These are phyloP conservation scores for Lunularia cruciata DNA, from an alignment of 225 moss, liverwort and hornwort species.

Conservation along the genomic window DNA sequence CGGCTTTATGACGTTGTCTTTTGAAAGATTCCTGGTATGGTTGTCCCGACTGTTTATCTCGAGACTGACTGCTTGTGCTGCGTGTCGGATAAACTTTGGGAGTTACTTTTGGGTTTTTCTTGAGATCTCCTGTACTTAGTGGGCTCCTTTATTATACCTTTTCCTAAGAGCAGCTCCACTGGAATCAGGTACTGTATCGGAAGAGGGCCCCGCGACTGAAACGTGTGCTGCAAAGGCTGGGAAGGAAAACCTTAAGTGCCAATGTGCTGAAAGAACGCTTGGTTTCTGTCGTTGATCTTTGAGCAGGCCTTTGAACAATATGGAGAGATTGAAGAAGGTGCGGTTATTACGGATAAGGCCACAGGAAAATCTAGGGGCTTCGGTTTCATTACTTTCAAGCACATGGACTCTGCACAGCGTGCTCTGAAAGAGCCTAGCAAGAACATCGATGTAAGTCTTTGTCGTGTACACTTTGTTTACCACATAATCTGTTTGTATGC, in stretches of 20 bases:
- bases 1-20: slow-evolving; percentile 17
- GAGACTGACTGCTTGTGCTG: slow-evolving; percentile 24
- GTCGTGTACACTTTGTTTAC: background rate
- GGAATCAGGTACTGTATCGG: slow-evolving; percentile 26
- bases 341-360: slow-evolving; percentile 93
- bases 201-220: background rate
- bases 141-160: background rate
- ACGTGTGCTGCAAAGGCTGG: slow-evolving; percentile 16
- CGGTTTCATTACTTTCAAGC: slow-evolving; percentile 96
- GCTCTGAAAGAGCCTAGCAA: slow-evolving; percentile 97
- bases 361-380: slow-evolving; percentile 95
- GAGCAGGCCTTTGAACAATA: slow-evolving; percentile 84
- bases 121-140: slow-evolving; percentile 4
- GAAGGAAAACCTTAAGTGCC: background rate
- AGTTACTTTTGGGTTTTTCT: background rate
- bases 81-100: slow-evolving; percentile 22
- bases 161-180: background rate
- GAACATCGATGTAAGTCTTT: slow-evolving; percentile 80
- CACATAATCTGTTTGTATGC: background rate
- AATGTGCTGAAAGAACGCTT: background rate
- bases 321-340: slow-evolving; percentile 97
- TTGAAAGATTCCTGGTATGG: slow-evolving; percentile 32
- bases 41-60: slow-evolving; percentile 16
- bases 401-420: slow-evolving; percentile 99
- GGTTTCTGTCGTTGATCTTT: slow-evolving; percentile 1